A percentile compares a stretch with the other conserved stretches of the same genome.
These are phyloP conservation scores for Amanita molliuscula DNA, from an alignment of 768 basidiomycete genomes.

Conservation along the genomic window DNA sequence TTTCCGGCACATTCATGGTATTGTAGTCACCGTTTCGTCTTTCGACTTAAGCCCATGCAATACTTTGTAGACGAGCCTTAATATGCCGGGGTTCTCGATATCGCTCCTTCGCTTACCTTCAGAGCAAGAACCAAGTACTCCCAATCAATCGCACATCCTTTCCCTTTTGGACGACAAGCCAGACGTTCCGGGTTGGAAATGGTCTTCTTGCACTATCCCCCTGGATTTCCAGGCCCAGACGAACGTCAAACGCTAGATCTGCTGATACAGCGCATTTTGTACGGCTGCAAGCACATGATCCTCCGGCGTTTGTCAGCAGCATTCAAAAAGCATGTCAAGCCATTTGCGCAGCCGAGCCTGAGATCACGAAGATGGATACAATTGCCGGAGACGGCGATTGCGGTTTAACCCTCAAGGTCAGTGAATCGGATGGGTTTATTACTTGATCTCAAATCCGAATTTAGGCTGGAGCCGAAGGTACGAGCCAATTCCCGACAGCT, in stretches of 20 bases:
- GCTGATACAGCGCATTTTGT: background rate
- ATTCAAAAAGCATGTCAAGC: conserved; percentile 53
- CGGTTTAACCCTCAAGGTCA: conserved; percentile 40
- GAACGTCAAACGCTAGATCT: background rate
- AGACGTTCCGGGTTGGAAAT: conserved; percentile 79
- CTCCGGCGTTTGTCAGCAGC: conserved; percentile 38
- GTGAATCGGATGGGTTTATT: background rate
- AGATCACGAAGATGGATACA: conserved; percentile 85
- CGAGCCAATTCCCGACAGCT: conserved; percentile 8
- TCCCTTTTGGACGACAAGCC: conserved; percentile 60
- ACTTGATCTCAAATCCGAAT: background rate
- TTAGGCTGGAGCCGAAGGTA: conserved; percentile 64
- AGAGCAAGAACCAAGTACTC: conserved; percentile 24
- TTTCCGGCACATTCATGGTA: conserved; percentile 85
- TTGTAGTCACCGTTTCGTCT: conserved; percentile 6
- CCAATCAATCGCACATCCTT: conserved; percentile 35
- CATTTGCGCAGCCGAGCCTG: conserved; percentile 70
- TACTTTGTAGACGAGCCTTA: conserved; percentile 66
- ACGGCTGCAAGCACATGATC: conserved; percentile 25
- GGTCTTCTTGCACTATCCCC: conserved; percentile 45
- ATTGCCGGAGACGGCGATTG: conserved; percentile 85
- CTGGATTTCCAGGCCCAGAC: conserved; percentile 7
- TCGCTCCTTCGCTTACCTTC: conserved; percentile 70
- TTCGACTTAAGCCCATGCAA: background rate
- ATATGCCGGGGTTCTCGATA: conserved; percentile 89